A percentile compares a stretch with the other conserved stretches of the same genome.
phyloP scores from a whole-genome alignment of 106 monocot genomes.

The Dioscorea alata region DNA sequence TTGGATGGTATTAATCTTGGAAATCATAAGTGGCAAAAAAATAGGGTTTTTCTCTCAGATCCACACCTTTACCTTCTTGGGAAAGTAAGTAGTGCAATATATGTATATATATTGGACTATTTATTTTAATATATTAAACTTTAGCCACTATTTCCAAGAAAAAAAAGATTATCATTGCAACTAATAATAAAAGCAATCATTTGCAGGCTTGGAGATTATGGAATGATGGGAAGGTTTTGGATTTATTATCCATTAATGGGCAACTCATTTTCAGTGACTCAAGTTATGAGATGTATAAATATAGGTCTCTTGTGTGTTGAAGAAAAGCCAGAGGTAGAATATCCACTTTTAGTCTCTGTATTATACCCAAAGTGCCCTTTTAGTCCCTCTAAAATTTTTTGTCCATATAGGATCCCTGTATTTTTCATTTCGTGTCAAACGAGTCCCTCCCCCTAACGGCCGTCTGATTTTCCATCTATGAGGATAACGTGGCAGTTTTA shows the following conservation, averaged over 20 bases:
- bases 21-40: conserved; percentile 30
- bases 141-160: neutral
- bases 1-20: conserved; percentile 30
- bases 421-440: too few species aligned
- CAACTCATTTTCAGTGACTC: neutral
- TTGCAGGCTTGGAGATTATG: conserved; percentile 32
- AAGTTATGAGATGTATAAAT: too few species aligned
- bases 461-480: too few species aligned
- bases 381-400: too few species aligned
- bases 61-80: neutral
- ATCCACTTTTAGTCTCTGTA: too few species aligned
- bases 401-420: too few species aligned
- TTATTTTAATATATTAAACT: too few species aligned
- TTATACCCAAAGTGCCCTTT: too few species aligned
- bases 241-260: conserved; percentile 13
- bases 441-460: too few species aligned
- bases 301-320: too few species aligned
- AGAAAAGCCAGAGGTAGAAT: too few species aligned
- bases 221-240: conserved; percentile 16
- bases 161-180: neutral
- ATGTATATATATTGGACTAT: neutral
- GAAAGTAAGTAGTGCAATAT: conserved; percentile 7
- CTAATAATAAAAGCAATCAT: neutral
- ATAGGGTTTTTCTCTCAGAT: neutral
- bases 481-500: too few species aligned